Evolutionary conservation across 2,329 filamentous ascomycete species (phyloP).

Genomic region (Epichloe amarillans): DNA sequence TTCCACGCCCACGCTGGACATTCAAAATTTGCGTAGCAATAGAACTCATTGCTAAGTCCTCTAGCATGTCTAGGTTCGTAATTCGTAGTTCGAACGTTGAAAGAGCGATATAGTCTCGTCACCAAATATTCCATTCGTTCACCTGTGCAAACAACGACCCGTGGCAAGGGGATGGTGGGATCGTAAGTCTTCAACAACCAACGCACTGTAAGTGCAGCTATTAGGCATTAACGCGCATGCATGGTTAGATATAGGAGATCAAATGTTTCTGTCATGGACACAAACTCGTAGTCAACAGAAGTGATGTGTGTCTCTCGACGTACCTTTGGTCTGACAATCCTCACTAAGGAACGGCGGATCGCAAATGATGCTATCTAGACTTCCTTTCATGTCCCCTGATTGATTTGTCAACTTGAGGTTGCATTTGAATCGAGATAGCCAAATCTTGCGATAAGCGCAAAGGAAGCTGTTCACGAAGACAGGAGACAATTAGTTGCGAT

Average conservation of each 20-base stretch:
- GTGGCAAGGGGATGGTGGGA: slow-evolving; percentile 11
- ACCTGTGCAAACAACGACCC: slow-evolving; percentile 59
- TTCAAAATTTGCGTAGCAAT: slow-evolving; percentile 69
- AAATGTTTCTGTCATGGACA: neutral
- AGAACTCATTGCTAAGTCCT: slow-evolving; percentile 68
- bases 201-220: slow-evolving; percentile 60
- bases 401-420: neutral
- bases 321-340: slow-evolving; percentile 69
- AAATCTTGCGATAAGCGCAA: neutral
- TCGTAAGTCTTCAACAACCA: slow-evolving; percentile 45
- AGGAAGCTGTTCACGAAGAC: neutral
- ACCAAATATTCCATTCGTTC: slow-evolving; percentile 60
- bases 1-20: slow-evolving; percentile 33
- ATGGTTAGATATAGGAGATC: neutral
- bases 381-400: slow-evolving; percentile 43
- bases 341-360: slow-evolving; percentile 72
- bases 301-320: slow-evolving; percentile 8
- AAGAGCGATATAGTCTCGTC: slow-evolving; percentile 50
- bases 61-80: slow-evolving; percentile 58
- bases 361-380: slow-evolving; percentile 55
- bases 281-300: neutral
- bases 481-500: neutral
- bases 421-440: neutral
- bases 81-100: slow-evolving; percentile 50
- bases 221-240: neutral